Evolutionary conservation across 306 rosid genomes (phyloP), one percentile per base, ranked within the genome.

Genomic region (Delonix regia): DNA sequence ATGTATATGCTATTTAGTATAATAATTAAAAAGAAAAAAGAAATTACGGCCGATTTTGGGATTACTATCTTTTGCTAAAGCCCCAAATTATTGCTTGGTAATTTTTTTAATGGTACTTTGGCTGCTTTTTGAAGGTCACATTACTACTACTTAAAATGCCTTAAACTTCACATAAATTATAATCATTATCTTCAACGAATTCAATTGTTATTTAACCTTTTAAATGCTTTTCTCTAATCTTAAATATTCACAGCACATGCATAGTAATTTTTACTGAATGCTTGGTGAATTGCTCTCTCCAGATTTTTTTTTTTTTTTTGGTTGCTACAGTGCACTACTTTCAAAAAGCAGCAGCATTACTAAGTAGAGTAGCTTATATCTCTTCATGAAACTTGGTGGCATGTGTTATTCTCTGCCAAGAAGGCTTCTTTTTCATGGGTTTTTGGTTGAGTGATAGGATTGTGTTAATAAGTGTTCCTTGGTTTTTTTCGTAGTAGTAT

Each of bases 311-410:
- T 15, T 51, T 18, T 6, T 16, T 5, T 16, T 18, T 6, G 11
- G 42, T 55, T 53, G 78, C 76, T 56, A 42, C 27, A 48, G 62
- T 49, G 8, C 34, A 39, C 42, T 66, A 72, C 73, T 41, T 72
- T 77, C 33, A 16, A 39, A 19, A 25, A 9, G 22, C 66, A 53
- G 39, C 30, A 51, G 38, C 59, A 44, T 72, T 21, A 3, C 75
- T 13, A 18, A 22, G 36, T 45, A 56, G 30, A 16, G 21, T 14
- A 25, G 27, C 60, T 51, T 61, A 22, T 59, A 27, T 59, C 16
- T 56, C 21, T 45, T 25, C 52, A 39, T 27, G 16, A 38, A n/a
- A n/a, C n/a, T n/a, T n/a, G n/a, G 38, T 45, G 51, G 28, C 62
- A 28, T 69, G 8, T 28, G 19, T 25, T 18, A 38, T 68, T 68